Base-by-base conservation (phyloP, 2,329 filamentous ascomycete species). In the Trichoderma semiorbis region DNA sequence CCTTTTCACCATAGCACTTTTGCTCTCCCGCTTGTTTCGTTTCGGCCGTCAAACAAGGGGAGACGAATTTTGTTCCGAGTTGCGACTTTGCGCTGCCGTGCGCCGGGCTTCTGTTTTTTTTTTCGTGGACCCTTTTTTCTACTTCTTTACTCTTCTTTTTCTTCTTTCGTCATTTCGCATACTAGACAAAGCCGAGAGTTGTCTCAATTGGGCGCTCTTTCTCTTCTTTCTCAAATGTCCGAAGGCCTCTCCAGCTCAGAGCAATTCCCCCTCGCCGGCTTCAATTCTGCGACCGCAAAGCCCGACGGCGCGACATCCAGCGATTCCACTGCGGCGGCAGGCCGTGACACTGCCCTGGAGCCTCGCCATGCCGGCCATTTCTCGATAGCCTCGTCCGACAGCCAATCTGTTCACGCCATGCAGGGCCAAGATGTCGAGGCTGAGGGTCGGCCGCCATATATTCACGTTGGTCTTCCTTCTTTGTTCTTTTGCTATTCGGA, bases 381-480 rank as follows among this genome's bases (percentile, higher is more conserved):
- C 70, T 72, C 76, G 65, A 74, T 74, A 71, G 74, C 71, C 73
- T 75, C 73, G 75, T 76, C 77, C 60, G 77, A 76, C 74, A 76
- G 74, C 60, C 73, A 72, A 70, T 39, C 28, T 47, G 68, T 75
- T 71, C 75, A 78, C 76, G 79, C 74, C 75, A 83, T 83, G 81
- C 79, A 75, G 63, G 74, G 78, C 74, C 78, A 80, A 57, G 79
- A 83, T 77, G 78, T 83, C 71, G 82, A 83, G 76, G 76, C 79
- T 73, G 83, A 85, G 75, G 82, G 78, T 71, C 82, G 83, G 64
- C 83, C 83, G 75, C 83, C 83, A 65, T 85, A 84, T 74, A 75
- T 81, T 70, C 83, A 85, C 76, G 83, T 84, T 77, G 72, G 83
- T 80, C 69, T 30, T 34, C n/a, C 53, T 21, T 18, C 5, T 24